These are phyloP conservation scores for Trametes sp. DNA, from an alignment of 1,284 basidiomycete genomes.

Conservation along the genomic window DNA sequence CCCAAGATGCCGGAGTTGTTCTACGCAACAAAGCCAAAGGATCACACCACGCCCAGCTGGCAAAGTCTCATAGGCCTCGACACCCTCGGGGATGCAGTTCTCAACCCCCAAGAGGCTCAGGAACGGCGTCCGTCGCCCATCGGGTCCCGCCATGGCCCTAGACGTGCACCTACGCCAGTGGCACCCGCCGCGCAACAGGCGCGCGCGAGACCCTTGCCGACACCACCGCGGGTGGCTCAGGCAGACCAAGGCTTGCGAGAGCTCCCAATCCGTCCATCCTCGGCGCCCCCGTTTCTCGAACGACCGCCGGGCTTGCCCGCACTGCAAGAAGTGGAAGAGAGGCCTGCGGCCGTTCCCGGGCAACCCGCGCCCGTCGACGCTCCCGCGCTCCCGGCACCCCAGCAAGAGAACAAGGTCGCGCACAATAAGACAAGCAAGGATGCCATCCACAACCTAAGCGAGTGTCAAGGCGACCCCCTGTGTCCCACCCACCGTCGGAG, in stretches of 20 bases:
- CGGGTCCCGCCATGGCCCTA: background rate
- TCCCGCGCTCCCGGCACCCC: background rate
- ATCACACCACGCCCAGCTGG: background rate
- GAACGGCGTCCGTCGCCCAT: constrained; percentile 6
- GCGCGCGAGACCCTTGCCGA: background rate
- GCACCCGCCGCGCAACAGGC: background rate
- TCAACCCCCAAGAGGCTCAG: background rate
- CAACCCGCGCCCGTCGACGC: background rate
- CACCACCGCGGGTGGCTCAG: background rate
- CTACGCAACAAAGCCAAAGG: background rate
- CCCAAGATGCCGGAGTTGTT: no score
- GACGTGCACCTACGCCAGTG: background rate
- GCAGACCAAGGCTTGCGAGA: background rate
- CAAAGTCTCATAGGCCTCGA: background rate
- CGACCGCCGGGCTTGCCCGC: background rate
- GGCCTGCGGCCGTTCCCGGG: background rate
- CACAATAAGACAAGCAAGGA: background rate
- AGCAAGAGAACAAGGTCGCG: background rate
- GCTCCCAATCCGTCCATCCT: background rate
- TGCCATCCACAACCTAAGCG: background rate
- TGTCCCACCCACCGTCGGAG: constrained; percentile 9
- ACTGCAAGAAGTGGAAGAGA: constrained; percentile 2
- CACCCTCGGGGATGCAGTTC: background rate
- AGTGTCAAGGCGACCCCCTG: constrained; percentile 9
- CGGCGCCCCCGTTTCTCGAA: constrained; percentile 2